Base-by-base conservation (phyloP, 1,139 yeast species). In the Suhomyces chickasaworum region DNA sequence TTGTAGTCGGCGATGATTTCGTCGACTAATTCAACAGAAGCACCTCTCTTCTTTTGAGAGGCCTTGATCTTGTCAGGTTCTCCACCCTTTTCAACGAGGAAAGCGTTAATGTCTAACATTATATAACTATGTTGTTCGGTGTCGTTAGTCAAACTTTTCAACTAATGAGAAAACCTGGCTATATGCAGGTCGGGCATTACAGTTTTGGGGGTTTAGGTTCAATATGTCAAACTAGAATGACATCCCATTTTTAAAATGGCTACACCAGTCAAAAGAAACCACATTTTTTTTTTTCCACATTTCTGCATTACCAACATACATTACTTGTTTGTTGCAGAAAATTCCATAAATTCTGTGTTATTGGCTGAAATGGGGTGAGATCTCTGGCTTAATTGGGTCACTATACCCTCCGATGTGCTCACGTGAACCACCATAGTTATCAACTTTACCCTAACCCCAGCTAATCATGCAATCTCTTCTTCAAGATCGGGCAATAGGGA, bases 61-160 rank as follows among this genome's bases (percentile, higher is more conserved):
- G 75, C 83, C 66, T 86, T 86, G 64, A 93, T 89, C 52, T 76
- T 75, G 57, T 90, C 95, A 37, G 99, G 97, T 68, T 90, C 82
- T 56, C 98, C 99, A 51, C 99, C 99, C 71, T 89, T 90, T 66
- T 93, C 99, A 58, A 84, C 96, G 58, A 93, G 83, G 66, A 93
- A 93, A 63, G 88, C 86, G 61, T 85, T 78, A 56, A 93, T 89
- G 68, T 91, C 98, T 72, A 93, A 84, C 99, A 93, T 91, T 16
- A 37, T 37, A 8, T 4, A 18, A 15, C 20, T 33, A 27, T 41
- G 38, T 18, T 45, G 27, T 34, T 23, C 20, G 34, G 22, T 32
- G 27, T 27, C 27, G 43, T 17, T 9, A 22, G 18, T 25, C 43
- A 41, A 41, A 42, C 38, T 42, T 46, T 46, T 46, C 46, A 42